These are phyloP conservation scores for Aspergillaceae sp. DNA, from an alignment of 2,329 filamentous ascomycete genomes.

Conservation along the genomic window DNA sequence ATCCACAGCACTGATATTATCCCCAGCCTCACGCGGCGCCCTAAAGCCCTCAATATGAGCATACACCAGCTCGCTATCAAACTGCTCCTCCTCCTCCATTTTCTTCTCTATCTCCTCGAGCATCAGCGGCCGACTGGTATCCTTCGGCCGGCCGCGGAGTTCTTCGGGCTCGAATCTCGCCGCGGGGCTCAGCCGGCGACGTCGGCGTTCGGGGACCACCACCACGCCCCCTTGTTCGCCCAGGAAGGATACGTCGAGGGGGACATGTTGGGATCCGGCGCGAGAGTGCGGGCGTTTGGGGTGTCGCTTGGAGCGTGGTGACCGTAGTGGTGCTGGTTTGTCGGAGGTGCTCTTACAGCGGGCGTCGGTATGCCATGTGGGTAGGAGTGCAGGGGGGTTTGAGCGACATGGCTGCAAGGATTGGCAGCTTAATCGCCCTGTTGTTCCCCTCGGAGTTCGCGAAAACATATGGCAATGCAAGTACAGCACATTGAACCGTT, in stretches of 20 bases:
- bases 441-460: no score
- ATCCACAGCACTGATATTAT: conserved; percentile 18
- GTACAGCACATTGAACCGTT: not conserved
- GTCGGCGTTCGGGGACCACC: conserved; percentile 21
- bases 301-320: no score
- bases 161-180: conserved; percentile 5
- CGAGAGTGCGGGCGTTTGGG: not conserved
- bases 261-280: conserved; percentile 7
- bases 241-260: conserved; percentile 25
- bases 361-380: no score
- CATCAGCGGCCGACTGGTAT: conserved; percentile 12
- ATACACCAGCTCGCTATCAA: conserved; percentile 10
- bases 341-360: no score
- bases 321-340: no score
- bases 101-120: conserved; percentile 19
- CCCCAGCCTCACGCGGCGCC: conserved; percentile 11
- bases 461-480: no score
- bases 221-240: conserved; percentile 32
- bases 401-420: no score
- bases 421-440: no score
- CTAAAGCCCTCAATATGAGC: conserved; percentile 23
- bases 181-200: conserved; percentile 8
- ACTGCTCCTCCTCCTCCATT: conserved; percentile 6
- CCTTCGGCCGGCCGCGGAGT: not conserved
- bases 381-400: no score